phyloP scores from a whole-genome alignment of 805 yeast genomes.

The Candida germanica region DNA sequence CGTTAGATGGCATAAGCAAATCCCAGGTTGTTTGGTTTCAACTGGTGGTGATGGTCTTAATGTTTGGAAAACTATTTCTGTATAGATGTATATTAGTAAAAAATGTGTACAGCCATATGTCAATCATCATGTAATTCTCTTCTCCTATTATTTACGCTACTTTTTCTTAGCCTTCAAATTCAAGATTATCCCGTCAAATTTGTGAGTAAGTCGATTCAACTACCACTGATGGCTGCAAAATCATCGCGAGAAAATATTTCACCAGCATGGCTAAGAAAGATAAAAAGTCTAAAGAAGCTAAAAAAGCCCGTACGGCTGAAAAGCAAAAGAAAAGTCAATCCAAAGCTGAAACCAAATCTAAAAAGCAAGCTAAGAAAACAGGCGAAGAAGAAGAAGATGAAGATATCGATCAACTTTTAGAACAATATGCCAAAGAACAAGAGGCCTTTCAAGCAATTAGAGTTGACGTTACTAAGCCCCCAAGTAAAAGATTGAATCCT shows the following conservation, averaged over 20 bases:
- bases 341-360: slow-evolving; percentile 72
- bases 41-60: slow-evolving; percentile 95
- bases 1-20: slow-evolving; percentile 96
- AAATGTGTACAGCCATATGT: too few species aligned
- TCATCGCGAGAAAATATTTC: too few species aligned
- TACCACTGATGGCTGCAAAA: slow-evolving; percentile 1
- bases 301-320: slow-evolving; percentile 82
- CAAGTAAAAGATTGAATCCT: slow-evolving; percentile 69
- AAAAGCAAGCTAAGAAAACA: slow-evolving; percentile 68
- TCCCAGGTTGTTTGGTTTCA: slow-evolving; percentile 91
- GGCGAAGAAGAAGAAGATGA: slow-evolving; percentile 82
- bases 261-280: slow-evolving; percentile 76
- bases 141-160: too few species aligned
- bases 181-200: too few species aligned
- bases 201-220: too few species aligned
- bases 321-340: slow-evolving; percentile 72
- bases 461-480: slow-evolving; percentile 55
- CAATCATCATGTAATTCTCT: neutral
- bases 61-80: slow-evolving; percentile 95
- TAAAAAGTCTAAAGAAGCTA: slow-evolving; percentile 85
- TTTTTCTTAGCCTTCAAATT: too few species aligned
- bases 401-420: slow-evolving; percentile 81
- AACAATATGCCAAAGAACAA: slow-evolving; percentile 76
- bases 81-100: slow-evolving; percentile 38
- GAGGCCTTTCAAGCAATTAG: slow-evolving; percentile 70